Base-by-base conservation (phyloP, 441 rosid genomes). In the Erodium texanum region DNA sequence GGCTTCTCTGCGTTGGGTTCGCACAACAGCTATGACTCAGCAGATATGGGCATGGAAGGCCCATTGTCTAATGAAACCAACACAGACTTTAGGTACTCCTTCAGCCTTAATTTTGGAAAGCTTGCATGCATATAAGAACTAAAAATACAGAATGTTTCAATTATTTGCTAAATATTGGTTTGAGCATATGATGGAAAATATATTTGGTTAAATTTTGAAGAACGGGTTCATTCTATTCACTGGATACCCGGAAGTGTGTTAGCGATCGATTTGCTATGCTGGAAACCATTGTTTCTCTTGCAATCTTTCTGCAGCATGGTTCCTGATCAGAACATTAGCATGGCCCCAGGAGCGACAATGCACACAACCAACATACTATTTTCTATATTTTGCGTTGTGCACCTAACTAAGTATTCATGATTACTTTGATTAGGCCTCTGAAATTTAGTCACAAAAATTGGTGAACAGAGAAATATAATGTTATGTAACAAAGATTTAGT, bases 311-410 rank as follows among this genome's bases (percentile, higher is more conserved):
- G 56, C 92, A 90, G 76, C 86, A 79, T 32, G 62, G 90, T 90
- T 71, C 96, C 97, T 24, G 83, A 86, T 83, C 98, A 93, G 84
- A 86, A 82, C 67, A 88, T 93, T 59, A 78, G 79, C 77, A 93
- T 93, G 98, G 90, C 98, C 8, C 90, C 98, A 1, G 97, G 97
- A 74, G 98, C 98, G 32, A 93, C 98, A 23, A 93, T 93, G 72
- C 98, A 90, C 76, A 90, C 97, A 2, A 88, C 96, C 50, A 84
- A 87, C 52, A 94, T 93, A 86, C 72, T 38, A 65, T 18, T 58
- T 27, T 41, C 41, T 56, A 18, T 1, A 16, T 7, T 54, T 1
- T 27, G 24, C 15, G 16, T 16, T 54, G 10, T 16, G n/a, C n/a
- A n/a, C n/a, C n/a, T n/a, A n/a, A n/a, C n/a, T n/a, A n/a, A n/a